Evolutionary conservation across 164 flowering plant species (phyloP), one percentile per base, ranked within the genome.

Genomic region (Protea cynaroides): DNA sequence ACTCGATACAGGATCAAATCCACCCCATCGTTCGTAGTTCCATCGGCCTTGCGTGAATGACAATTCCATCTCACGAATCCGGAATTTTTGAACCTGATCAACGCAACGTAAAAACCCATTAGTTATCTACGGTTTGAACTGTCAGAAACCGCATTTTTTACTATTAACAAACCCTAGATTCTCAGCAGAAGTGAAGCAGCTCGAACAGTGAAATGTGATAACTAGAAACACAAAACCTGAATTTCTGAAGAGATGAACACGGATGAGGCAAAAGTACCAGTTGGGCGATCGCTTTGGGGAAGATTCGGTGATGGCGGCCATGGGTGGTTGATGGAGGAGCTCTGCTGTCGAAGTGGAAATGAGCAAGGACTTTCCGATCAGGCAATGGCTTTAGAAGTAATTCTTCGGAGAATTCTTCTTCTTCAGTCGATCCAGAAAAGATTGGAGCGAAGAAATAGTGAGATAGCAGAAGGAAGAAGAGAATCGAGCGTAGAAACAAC

Each of bases 21-120:
- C 97, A 73, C 98, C 98, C 98, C 98, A 94, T 12, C 75, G 70
- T 67, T 91, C 96, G 74, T 94, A 91, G 74, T 83, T 87, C 98
- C 97, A 94, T 22, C 97, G 91, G 47, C 98, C 98, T 80, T 94
- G 98, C 2, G 97, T 88, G 74, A 94, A 94, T 37, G 98, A 91
- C 61, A 94, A 69, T 66, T 94, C 99, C 96, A 94, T 84, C 78
- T 91, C 96, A 72, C 80, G 81, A 36, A 94, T 58, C 36, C 67
- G 83, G 73, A 79, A 94, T 75, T 89, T 94, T 29, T 82, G 81
- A 58, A 87, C 96, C 99, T 92, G 79, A 43, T 51, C 61, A 70
- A 68, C 2, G 55, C 63, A 75, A 40, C 44, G 69, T 46, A 70
- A 43, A n/a, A 43, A n/a, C 34, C 37, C 13, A 55, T 43, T 40